Evolutionary conservation across 2,329 filamentous ascomycete species (phyloP), one percentile per base, ranked within the genome.

Genomic region (Colletotrichum spinosum): DNA sequence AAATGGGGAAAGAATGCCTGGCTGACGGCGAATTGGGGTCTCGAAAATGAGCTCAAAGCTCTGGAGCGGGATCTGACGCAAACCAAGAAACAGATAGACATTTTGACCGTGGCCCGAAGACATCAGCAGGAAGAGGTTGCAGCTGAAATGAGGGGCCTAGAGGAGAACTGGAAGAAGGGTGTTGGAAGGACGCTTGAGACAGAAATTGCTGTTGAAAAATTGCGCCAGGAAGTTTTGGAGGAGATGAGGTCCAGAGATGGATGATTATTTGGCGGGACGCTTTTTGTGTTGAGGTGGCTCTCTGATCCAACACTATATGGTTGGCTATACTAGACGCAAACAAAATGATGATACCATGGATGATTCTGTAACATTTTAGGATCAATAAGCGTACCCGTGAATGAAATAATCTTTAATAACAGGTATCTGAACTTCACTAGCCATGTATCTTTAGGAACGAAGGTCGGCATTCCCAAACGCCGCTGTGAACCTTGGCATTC

Each of bases 1-100:
- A 84, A 84, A 55, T 90, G 90, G 77, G 96, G 95, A 70, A 93
- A 93, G 79, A 97, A 97, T 77, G 91, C 93, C 9, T 98, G 96
- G 95, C 83, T 99, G 60, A 86, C 97, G 8, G 88, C 88, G 6
- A 99, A 99, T 77, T 88, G 90, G 71, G 88, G 92, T 70, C 78
- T 94, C 17, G 95, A 97, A 79, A 87, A 88, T 48, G 86, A 93
- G 46, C 78, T 97, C 55, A 84, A 85, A 55, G 77, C 77, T 11
- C 73, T 97, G 34, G 95, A 98, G 83, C 83, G 83, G 49, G 93
- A 97, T 72, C 82, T 98, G 54, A 89, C 88, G 12, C 84, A 82
- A 44, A 80, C 86, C 17, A 90, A 89, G 76, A 83, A 85, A 64
- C 88, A 92, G 69, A 86, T 94, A 52, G 94, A 97, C 74, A 75